Evolutionary conservation across 2,329 filamentous ascomycete species (phyloP).

Genomic region (Xylaria sp.): DNA sequence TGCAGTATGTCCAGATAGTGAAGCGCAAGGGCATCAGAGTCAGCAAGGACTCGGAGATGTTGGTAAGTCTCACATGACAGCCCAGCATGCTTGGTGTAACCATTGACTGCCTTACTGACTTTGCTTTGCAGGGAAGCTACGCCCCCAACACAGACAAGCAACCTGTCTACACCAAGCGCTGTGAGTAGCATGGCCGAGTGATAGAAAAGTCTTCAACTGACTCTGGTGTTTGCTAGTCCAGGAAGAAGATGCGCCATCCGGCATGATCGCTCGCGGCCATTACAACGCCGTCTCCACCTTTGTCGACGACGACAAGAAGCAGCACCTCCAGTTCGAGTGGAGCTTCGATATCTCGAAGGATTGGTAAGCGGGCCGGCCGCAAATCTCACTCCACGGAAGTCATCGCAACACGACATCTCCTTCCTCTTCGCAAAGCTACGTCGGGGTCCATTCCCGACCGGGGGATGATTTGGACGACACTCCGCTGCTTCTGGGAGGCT

Average conservation of each 20-base stretch:
- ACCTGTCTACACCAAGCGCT: slow-evolving; percentile 86
- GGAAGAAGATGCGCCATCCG: slow-evolving; percentile 87
- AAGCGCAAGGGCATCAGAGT: slow-evolving; percentile 86
- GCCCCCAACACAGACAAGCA: slow-evolving; percentile 90
- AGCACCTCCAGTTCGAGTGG: slow-evolving; percentile 93
- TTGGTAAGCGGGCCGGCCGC: slow-evolving; percentile 64
- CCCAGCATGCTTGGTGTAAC: not conserved
- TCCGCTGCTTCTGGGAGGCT: not conserved
- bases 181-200: slow-evolving; percentile 61
- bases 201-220: slow-evolving; percentile 13
- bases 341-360: slow-evolving; percentile 96
- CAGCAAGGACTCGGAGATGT: slow-evolving; percentile 97
- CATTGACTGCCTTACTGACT: slow-evolving; percentile 35
- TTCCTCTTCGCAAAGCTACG: not conserved
- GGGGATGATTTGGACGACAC: slow-evolving; percentile 1
- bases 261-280: slow-evolving; percentile 87
- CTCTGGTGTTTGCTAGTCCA: slow-evolving; percentile 64
- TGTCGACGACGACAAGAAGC: slow-evolving; percentile 91
- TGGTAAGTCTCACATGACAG: slow-evolving; percentile 63
- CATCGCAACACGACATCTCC: not conserved
- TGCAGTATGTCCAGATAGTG: slow-evolving; percentile 95
- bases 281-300: slow-evolving; percentile 92
- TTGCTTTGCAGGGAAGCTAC: slow-evolving; percentile 75
- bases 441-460: not conserved
- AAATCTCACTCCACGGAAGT: not conserved